Conservation (phyloP, 768 basidiomycete species). For the Auriscalpium orientale region DNA sequence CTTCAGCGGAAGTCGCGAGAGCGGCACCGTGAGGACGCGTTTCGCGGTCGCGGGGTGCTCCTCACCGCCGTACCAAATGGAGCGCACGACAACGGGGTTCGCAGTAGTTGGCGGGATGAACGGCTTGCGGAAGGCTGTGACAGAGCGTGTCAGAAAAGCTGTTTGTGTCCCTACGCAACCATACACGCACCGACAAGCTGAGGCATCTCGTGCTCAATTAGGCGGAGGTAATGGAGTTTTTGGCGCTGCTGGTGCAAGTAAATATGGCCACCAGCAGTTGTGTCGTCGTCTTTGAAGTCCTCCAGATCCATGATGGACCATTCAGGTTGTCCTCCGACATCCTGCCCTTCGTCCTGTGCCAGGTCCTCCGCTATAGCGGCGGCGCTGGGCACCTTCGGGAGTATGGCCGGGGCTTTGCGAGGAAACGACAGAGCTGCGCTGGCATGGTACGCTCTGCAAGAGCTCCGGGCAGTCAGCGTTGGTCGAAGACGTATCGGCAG, state of each 20-base stretch:
- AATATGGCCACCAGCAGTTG: conserved; percentile 63
- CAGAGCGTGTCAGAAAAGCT: not conserved
- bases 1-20: conserved; percentile 64
- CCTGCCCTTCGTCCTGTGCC: conserved; percentile 7
- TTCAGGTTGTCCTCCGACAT: not conserved
- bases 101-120: conserved; percentile 59
- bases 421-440: conserved; percentile 15
- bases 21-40: conserved; percentile 65
- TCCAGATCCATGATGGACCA: conserved; percentile 23
- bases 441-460: conserved; percentile 20
- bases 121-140: conserved; percentile 69
- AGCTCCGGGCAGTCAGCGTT: not conserved
- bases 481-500: not conserved
- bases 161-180: conserved; percentile 1
- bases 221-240: conserved; percentile 67
- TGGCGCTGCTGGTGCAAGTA: conserved; percentile 69
- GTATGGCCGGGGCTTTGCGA: conserved; percentile 1
- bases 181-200: conserved; percentile 64
- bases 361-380: conserved; percentile 16
- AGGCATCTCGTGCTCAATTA: conserved; percentile 86
- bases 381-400: not conserved
- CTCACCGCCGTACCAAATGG: conserved; percentile 72
- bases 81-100: conserved; percentile 62
- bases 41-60: conserved; percentile 65
- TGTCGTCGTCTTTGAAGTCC: conserved; percentile 49